Evolutionary conservation across 1,139 yeast genomes (phyloP), one percentile per base, ranked within the genome.

Genomic region (Yamadazyma sp.): DNA sequence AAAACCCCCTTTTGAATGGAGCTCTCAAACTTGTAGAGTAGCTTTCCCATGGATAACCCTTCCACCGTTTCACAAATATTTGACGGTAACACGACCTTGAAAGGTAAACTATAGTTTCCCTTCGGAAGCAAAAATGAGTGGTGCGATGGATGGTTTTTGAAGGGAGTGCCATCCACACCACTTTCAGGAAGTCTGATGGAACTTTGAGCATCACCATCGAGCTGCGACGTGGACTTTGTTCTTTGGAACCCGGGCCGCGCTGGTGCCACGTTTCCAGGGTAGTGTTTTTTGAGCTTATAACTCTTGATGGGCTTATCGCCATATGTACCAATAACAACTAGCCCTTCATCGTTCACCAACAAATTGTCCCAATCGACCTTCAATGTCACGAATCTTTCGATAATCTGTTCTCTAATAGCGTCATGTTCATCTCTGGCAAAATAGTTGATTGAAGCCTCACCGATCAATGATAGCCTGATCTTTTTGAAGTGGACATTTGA

Each of bases 31-130:
- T 70, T 70, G 56, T 84, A 83, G 10, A 79, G 58, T 4, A 82
- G 56, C 7, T 76, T 71, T 1, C 82, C 86, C 30, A 77, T 70
- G 34, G 67, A 41, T 35, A 82, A 59, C 0, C 88, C 87, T 56
- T 83, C 90, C 0, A 83, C 73, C 0, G 89, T 78, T 46, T 82
- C 90, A 2, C 83, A 75, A 0, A 78, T 56, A 46, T 76, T 76
- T 2, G 81, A 73, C 0, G 90, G 89, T 10, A 84, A 56, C 13
- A 62, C 59, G 5, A 76, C 66, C 27, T 58, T 61, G 54, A 83
- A 84, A 0, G 90, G 90, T 27, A 84, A 56, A 45, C 76, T 78
- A 51, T 83, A 83, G 52, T 82, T 81, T 0, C 90, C 90, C 41
- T 72, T 68, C 0, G 82, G 82, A 22, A 83, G 61, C 11, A 72